A percentile compares a stretch with the other conserved stretches of the same genome.
Evolutionary conservation across 495 filamentous ascomycete species (phyloP).

Genomic region (Neurospora pannonica): DNA sequence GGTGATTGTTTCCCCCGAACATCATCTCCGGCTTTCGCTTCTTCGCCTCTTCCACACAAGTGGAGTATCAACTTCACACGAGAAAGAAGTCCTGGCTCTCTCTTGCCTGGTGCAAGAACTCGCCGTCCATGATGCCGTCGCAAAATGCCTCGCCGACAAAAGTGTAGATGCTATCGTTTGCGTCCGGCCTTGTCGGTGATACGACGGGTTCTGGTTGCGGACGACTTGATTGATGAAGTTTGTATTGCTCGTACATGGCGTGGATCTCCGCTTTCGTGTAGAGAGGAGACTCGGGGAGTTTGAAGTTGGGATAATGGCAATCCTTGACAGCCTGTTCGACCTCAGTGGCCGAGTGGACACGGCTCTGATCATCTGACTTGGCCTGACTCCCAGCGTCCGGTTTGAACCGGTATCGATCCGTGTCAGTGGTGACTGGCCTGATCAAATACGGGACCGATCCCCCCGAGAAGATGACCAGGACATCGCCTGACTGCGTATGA

Average conservation of each 20-base stretch:
- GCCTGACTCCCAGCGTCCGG: not conserved
- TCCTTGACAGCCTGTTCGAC: not conserved
- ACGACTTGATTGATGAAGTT: not conserved
- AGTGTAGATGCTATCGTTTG: not conserved
- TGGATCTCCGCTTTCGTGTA: not conserved
- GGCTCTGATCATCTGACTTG: not conserved
- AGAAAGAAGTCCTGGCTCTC: not conserved
- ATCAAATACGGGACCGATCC: constrained; percentile 3
- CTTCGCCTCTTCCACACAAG: not conserved
- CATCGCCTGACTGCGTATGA: constrained; percentile 1
- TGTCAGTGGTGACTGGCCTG: not conserved
- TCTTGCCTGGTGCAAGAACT: not conserved
- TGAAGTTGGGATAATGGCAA: not conserved
- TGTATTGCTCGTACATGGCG: not conserved
- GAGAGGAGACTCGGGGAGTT: not conserved
- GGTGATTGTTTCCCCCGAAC: not conserved
- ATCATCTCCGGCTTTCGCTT: not conserved
- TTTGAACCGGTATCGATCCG: not conserved
- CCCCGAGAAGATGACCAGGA: constrained; percentile 7
- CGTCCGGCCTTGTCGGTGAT: not conserved
- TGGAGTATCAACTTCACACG: not conserved
- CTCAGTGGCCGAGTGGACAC: not conserved
- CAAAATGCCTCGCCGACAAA: constrained; percentile 11
- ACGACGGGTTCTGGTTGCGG: not conserved
- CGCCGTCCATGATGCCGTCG: constrained; percentile 10